Percentiles rank a stretch among this genome's conserved stretches.
Conservation (phyloP, 192 early-diverging fungal species). For the Coemansia sp. region DNA sequence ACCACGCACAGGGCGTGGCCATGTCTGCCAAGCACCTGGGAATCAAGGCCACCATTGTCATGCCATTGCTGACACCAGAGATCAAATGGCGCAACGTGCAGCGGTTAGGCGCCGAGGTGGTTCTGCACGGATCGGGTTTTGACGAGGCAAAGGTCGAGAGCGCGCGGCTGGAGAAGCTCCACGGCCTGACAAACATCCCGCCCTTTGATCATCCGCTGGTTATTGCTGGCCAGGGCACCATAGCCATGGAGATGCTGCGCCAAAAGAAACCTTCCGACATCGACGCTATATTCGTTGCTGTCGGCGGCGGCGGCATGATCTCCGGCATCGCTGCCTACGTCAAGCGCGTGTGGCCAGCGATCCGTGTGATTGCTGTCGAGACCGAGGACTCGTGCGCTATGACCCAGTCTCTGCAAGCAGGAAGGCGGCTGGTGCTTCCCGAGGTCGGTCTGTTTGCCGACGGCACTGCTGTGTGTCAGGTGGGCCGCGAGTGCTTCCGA, state of each 20-base stretch:
- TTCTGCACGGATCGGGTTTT: conserved; percentile 90
- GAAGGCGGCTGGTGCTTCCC: conserved; percentile 65
- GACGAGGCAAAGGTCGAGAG: conserved; percentile 93
- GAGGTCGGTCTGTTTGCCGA: conserved; percentile 97
- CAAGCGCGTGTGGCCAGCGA: conserved; percentile 84
- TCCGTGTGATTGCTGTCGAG: conserved; percentile 93
- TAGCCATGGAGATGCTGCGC: conserved; percentile 83
- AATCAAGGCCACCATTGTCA: conserved; percentile 95
- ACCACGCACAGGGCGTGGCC: conserved; percentile 98
- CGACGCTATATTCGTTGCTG: conserved; percentile 87
- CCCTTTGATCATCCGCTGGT: conserved; percentile 98
- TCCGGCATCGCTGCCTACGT: conserved; percentile 92
- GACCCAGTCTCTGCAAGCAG: conserved; percentile 71
- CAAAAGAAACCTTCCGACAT: conserved; percentile 63
- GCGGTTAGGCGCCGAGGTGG: conserved; percentile 86
- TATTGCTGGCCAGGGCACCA: conserved; percentile 99
- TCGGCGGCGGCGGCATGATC: conserved; percentile 94
- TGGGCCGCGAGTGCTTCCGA: conserved; percentile 88
- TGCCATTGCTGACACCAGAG: conserved; percentile 78
- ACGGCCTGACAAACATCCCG: conserved; percentile 88
- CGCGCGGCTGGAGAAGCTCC: conserved; percentile 65
- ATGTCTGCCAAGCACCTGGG: conserved; percentile 89
- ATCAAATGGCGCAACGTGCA: conserved; percentile 93
- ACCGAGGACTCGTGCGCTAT: conserved; percentile 89
- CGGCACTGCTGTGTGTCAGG: conserved; percentile 91